These are phyloP conservation scores for Marchantia paleacea DNA, from an alignment of 225 moss, liverwort and hornwort species.

Conservation along the genomic window DNA sequence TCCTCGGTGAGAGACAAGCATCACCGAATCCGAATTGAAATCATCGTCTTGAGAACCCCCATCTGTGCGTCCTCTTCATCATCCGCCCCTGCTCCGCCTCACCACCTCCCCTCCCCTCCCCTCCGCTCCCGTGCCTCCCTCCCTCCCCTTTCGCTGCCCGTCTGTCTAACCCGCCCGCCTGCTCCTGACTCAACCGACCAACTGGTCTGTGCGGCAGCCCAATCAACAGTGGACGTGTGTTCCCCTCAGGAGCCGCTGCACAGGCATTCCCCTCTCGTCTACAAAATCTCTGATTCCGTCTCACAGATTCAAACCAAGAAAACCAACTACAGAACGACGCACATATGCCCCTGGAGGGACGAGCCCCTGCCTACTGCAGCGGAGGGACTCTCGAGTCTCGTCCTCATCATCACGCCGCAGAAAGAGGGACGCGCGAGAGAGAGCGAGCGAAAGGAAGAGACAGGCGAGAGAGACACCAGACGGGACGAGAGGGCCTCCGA, in stretches of 20 bases:
- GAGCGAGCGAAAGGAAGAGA: background rate
- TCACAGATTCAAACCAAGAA: constrained; percentile 1
- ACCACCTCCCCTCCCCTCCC: background rate
- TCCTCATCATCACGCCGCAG: background rate
- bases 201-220: constrained; percentile 1
- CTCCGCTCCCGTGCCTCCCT: too few species aligned
- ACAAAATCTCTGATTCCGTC: background rate
- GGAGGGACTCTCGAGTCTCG: background rate
- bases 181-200: constrained; percentile 10
- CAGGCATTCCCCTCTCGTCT: background rate
- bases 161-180: constrained; percentile 1
- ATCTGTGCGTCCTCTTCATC: background rate
- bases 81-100: background rate
- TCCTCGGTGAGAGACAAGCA: constrained; percentile 10
- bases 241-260: background rate
- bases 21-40: constrained; percentile 12
- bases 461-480: background rate
- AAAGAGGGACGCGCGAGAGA: background rate
- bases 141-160: background rate
- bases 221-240: background rate
- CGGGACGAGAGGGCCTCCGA: background rate
- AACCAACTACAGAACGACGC: background rate
- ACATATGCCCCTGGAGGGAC: background rate
- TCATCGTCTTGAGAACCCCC: background rate
- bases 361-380: background rate